Evolutionary conservation across 1,284 basidiomycete genomes (phyloP), one percentile per base, ranked within the genome.

Genomic region (Cutaneotrichosporon cavernicola): DNA sequence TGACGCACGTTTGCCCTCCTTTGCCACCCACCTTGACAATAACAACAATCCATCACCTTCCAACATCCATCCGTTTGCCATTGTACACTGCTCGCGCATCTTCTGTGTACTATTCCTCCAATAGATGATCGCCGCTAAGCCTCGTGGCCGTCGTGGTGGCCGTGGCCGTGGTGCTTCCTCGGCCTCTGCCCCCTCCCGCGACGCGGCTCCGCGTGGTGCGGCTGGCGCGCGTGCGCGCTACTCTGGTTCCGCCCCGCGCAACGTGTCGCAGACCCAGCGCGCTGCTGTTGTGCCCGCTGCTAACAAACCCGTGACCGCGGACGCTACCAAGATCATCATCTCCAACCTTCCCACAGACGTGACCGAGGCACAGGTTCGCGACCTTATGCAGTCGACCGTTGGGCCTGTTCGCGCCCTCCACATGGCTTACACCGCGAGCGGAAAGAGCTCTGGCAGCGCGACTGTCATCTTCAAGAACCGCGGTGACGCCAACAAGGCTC

Each of bases 301-400:
- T 9, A 69, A 76, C 31, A 84, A 84, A 65, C 70, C 73, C 21
- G 69, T 80, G 56, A 76, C 79, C 22, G 75, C 77, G 43, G 80
- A 82, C 31, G 84, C 90, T 2, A 87, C 90, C 82, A 98, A 98
- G 84, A 96, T 98, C 73, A 93, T 98, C 73, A 92, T 99, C 67
- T 94, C 91, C 72, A 97, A 97, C 80, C 87, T 99, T 63, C 96
- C 96, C 34, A 77, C 81, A n/a, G 96, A 99, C 78, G 96, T 99
- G 58, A 95, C 92, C 71, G 96, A 99, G 80, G 83, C 85, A 26
- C 92, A 97, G 81, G 88, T 99, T 79, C 92, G 90, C 85, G 96
- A 99, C 80, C 86, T 99, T 43, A 97, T 99, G 83, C 84, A 87
- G 65, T 86, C 88, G 5, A 98, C 95, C 36, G 90, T 98, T 69